Evolutionary conservation across 495 filamentous ascomycete species (phyloP).

Genomic region (Glutinoglossum americanum): DNA sequence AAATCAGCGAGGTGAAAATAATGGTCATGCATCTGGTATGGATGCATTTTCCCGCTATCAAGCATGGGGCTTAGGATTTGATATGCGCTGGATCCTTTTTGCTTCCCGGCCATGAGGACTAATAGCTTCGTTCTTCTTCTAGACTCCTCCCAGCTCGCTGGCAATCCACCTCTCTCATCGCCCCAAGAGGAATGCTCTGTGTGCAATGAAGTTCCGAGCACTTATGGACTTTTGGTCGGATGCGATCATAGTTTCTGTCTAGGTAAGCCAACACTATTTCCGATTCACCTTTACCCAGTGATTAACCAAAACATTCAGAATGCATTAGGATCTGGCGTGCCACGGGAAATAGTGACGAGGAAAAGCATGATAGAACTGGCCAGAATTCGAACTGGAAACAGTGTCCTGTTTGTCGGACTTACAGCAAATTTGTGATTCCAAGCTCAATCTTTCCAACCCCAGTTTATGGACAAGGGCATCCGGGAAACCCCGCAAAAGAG

Average conservation of each 20-base stretch:
- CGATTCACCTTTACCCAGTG: not conserved
- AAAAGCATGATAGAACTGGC: not conserved
- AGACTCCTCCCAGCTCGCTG: not conserved
- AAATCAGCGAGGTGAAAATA: not conserved
- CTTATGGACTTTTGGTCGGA: not conserved
- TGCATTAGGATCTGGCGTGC: slow-evolving; percentile 1
- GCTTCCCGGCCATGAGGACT: not conserved
- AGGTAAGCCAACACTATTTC: not conserved
- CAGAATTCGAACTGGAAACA: not conserved
- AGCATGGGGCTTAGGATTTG: not conserved
- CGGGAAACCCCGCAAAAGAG: slow-evolving; percentile 10
- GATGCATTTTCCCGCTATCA: not conserved
- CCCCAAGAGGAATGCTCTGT: not conserved
- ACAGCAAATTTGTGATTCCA: slow-evolving; percentile 1
- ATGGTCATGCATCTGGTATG: not conserved
- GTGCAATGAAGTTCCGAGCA: not conserved
- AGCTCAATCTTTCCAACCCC: slow-evolving; percentile 8
- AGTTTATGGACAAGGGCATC: not conserved
- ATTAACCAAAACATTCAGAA: not conserved
- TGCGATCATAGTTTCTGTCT: slow-evolving; percentile 1
- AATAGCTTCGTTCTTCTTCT: not conserved
- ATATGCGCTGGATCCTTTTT: not conserved
- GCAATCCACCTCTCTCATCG: not conserved
- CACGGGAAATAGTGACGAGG: not conserved
- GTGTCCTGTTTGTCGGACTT: not conserved